Evolutionary conservation across 495 filamentous ascomycete species (phyloP), one percentile per base, ranked within the genome.

Genomic region (Xylaria curta): DNA sequence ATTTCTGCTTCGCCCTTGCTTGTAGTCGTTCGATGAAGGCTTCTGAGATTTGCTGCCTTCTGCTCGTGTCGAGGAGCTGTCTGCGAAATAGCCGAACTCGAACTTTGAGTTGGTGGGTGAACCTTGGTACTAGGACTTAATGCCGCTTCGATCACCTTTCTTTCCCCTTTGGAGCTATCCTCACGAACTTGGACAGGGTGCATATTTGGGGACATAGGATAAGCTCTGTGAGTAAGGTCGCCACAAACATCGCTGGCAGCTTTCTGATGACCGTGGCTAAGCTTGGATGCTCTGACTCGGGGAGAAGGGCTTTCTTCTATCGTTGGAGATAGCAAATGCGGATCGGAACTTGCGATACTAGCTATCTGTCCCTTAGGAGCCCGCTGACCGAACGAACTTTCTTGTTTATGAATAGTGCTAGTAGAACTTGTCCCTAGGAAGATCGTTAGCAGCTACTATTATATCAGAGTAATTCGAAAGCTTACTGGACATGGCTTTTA

Each of bases 241-340:
- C 8, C 17, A 19, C 17, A 9, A 17, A 1, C 31, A 8, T 54
- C 8, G 3, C 42, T n/a, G n/a, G 15, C 54, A 47, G 47, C 9
- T 26, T 40, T 62, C 31, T 24, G 19, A 28, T 15, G 10, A 51
- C 54, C 46, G 28, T 26, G 12, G 7, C 15, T 44, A 2, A 19
- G 33, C 26, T 66, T 66, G 47, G 19, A 24, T 17, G 17, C 9
- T 4, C 58, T 0, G 8, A 42, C 21, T 58, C 56, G 64, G 28
- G 72, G 66, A n/a, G 56, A 64, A 42, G 70, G 71, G 54, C 69
- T 74, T 73, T 82, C 81, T 68, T 81, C 79, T 15, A 73, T 71
- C 4, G 79, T 82, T 21, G 80, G 81, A 28, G 78, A 79, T 26
- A 82, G 76, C 51, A 72, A 62, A 46, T 54, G 75, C 36, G 74